phyloP scores from a whole-genome alignment of 306 rosid genomes.

The Sicyos baderoa region DNA sequence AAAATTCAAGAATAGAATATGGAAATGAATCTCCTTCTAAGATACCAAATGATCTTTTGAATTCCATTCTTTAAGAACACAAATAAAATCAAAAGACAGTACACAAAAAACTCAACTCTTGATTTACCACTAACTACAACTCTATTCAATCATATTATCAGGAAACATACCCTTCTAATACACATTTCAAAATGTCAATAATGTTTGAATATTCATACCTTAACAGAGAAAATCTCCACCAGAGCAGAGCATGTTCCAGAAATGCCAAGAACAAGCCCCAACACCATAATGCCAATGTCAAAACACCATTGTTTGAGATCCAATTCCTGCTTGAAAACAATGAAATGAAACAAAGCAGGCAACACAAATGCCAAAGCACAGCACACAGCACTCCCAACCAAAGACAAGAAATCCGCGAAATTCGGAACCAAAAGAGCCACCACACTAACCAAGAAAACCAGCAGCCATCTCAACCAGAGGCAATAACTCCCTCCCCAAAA shows the following conservation, averaged over 20 bases:
- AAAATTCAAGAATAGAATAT: background rate
- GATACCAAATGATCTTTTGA: background rate
- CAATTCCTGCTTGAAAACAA: constrained; percentile 40
- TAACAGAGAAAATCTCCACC: constrained; percentile 28
- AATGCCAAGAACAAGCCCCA: constrained; percentile 38
- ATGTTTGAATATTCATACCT: constrained; percentile 12
- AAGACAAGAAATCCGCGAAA: constrained; percentile 47
- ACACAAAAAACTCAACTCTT: background rate
- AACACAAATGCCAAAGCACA: constrained; percentile 46
- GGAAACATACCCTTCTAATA: background rate
- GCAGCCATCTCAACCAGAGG: constrained; percentile 41
- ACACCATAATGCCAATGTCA: constrained; percentile 28
- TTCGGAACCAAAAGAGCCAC: constrained; percentile 44
- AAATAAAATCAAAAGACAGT: background rate
- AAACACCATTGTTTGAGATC: constrained; percentile 24
- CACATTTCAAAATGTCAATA: background rate
- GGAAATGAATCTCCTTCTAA: background rate
- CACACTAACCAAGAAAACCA: constrained; percentile 36
- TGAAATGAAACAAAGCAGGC: constrained; percentile 40
- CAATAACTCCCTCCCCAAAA: constrained; percentile 37
- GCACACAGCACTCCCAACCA: constrained; percentile 48
- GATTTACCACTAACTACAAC: background rate
- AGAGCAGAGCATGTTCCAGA: constrained; percentile 46
- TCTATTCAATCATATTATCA: background rate
- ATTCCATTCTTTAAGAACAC: background rate